A percentile compares a stretch with the other conserved stretches of the same genome.
These are phyloP conservation scores for Carex arenaria DNA, from an alignment of 202 grass and related monocot species.

Conservation along the genomic window DNA sequence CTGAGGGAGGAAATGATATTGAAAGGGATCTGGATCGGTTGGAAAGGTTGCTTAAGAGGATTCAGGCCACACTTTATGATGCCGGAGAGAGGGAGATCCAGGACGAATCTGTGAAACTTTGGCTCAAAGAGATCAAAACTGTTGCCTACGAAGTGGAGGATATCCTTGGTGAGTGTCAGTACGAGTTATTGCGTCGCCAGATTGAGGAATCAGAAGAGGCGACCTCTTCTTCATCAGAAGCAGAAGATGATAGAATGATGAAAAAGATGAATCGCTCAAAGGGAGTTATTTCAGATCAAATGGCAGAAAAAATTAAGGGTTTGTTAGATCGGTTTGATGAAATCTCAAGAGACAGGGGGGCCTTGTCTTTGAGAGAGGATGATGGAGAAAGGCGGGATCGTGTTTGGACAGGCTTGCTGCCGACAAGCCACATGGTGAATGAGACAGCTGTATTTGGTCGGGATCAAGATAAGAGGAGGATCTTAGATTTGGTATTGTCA, in stretches of 20 bases:
- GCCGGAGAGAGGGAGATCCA: constrained; percentile 19
- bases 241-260: background rate
- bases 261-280: background rate
- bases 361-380: constrained; percentile 1
- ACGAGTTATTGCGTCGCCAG: background rate
- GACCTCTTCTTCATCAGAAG: background rate
- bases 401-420: background rate
- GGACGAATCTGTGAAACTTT: constrained; percentile 18
- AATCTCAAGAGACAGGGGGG: constrained; percentile 17
- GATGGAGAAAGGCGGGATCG: constrained; percentile 6
- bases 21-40: background rate
- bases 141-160: constrained; percentile 32
- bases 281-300: background rate
- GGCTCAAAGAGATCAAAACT: constrained; percentile 28
- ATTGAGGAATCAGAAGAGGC: background rate
- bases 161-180: constrained; percentile 23
- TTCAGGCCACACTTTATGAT: constrained; percentile 22
- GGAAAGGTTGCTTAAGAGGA: constrained; percentile 22
- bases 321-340: constrained; percentile 28
- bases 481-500: constrained; percentile 1
- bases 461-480: background rate
- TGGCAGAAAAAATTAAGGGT: constrained; percentile 21
- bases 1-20: background rate
- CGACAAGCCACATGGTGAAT: constrained; percentile 28
- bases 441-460: constrained; percentile 31